Conservation (phyloP, 352 stramenopile genomes). For the Globisporangium nodosum region DNA sequence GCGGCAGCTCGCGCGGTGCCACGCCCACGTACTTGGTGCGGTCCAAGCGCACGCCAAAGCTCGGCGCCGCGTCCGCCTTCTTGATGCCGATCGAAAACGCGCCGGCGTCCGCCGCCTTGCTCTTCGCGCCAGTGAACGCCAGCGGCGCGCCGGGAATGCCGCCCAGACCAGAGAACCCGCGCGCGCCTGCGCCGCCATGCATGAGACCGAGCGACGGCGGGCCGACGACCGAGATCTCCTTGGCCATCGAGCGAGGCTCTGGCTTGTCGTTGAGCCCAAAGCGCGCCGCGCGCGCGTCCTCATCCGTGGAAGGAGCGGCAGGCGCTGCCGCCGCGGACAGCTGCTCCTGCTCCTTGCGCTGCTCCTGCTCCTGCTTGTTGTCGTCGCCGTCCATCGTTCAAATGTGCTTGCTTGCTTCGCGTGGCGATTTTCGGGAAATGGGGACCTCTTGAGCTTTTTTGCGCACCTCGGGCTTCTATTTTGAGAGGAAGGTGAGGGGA, state of each 20-base stretch:
- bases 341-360: background rate
- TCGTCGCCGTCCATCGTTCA: no score
- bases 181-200: constrained; percentile 11
- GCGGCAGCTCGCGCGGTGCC: constrained; percentile 56
- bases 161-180: constrained; percentile 17
- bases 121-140: constrained; percentile 36
- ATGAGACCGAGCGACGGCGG: constrained; percentile 37
- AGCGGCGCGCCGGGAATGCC: constrained; percentile 27
- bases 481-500: no score
- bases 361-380: background rate
- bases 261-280: constrained; percentile 42
- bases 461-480: no score
- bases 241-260: constrained; percentile 58
- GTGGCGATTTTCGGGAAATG: no score
- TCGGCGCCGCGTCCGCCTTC: constrained; percentile 23
- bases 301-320: constrained; percentile 4
- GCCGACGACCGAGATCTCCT: constrained; percentile 22
- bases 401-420: no score
- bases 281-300: constrained; percentile 24
- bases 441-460: no score
- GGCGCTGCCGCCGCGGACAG: background rate
- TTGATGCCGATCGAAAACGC: constrained; percentile 22
- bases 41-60: constrained; percentile 58
- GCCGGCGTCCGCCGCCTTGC: constrained; percentile 16
- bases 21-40: constrained; percentile 76